Evolutionary conservation across 805 yeast genomes (phyloP).

Genomic region (Schizosaccharomyces osmophilus): DNA sequence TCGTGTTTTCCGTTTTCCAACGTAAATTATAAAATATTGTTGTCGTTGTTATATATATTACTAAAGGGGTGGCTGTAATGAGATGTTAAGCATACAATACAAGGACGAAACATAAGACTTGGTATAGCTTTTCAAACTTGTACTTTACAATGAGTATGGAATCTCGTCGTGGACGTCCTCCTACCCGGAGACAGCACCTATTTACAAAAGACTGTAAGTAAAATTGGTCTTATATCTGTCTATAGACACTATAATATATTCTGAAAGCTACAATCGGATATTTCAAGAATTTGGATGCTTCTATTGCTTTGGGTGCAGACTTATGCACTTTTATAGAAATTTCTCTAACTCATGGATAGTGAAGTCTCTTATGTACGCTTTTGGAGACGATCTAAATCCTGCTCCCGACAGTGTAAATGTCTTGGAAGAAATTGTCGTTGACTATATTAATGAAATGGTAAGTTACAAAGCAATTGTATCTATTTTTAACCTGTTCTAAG

Average conservation of each 20-base stretch:
- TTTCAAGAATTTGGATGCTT: neutral
- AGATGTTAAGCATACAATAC: too few relatives aligned
- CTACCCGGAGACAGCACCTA: neutral
- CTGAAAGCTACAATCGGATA: too few relatives aligned
- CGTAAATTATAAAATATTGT: too few relatives aligned
- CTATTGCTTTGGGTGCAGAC: neutral
- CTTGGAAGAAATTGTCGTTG: slow-evolving; percentile 41
- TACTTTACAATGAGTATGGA: neutral
- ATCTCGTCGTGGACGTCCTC: neutral
- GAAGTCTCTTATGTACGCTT: slow-evolving; percentile 39
- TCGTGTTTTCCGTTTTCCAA: too few relatives aligned
- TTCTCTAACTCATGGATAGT: slow-evolving; percentile 10
- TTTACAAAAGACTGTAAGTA: neutral
- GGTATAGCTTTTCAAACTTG: neutral
- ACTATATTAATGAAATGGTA: slow-evolving; percentile 32
- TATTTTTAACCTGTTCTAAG: neutral
- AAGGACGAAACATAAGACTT: neutral
- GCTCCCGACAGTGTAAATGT: slow-evolving; percentile 38
- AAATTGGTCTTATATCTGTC: neutral
- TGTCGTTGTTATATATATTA: too few relatives aligned
- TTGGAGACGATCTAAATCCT: slow-evolving; percentile 50
- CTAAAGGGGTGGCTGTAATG: too few relatives aligned
- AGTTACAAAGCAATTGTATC: slow-evolving; percentile 5
- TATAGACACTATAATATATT: too few relatives aligned
- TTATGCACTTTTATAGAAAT: neutral